Conservation (phyloP, 768 basidiomycete species). For the Lactarius evosmus region DNA sequence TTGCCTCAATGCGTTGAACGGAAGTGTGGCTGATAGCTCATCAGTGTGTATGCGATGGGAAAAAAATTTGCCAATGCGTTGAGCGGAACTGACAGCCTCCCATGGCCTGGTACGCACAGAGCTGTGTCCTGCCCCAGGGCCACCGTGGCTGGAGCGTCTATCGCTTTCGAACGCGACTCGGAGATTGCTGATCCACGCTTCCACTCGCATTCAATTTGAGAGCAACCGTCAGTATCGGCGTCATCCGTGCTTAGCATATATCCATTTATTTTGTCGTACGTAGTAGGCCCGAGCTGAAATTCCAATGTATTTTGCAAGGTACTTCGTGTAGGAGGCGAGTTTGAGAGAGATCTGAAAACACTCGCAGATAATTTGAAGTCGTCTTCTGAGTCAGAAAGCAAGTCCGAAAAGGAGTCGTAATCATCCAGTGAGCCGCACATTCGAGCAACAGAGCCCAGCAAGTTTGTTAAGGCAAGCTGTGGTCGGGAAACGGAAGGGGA, state of each 20-base stretch:
- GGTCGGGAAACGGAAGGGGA: not conserved
- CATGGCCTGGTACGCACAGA: not conserved
- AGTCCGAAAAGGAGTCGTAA: conserved; percentile 1
- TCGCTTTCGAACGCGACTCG: not conserved
- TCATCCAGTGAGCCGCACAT: conserved; percentile 5
- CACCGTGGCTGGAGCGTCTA: not conserved
- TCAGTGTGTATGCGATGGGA: conserved; percentile 3
- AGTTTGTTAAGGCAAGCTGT: not conserved
- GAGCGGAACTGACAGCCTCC: not conserved
- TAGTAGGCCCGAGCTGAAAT: not conserved
- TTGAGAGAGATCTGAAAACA: not conserved
- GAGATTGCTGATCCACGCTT: not conserved
- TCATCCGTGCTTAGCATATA: conserved; percentile 5
- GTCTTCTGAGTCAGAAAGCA: conserved; percentile 2
- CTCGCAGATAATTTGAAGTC: not conserved
- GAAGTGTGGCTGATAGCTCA: not conserved
- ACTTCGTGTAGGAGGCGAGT: not conserved
- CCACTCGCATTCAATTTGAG: not conserved
- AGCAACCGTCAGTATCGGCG: not conserved
- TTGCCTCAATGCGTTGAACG: conserved; percentile 21
- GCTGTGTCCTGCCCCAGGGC: not conserved
- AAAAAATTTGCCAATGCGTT: not conserved
- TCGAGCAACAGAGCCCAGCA: not conserved
- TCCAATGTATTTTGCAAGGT: not conserved
- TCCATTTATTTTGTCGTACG: conserved; percentile 1